phyloP scores from a whole-genome alignment of 441 rosid species.

The Cnidoscolus chayamansa region DNA sequence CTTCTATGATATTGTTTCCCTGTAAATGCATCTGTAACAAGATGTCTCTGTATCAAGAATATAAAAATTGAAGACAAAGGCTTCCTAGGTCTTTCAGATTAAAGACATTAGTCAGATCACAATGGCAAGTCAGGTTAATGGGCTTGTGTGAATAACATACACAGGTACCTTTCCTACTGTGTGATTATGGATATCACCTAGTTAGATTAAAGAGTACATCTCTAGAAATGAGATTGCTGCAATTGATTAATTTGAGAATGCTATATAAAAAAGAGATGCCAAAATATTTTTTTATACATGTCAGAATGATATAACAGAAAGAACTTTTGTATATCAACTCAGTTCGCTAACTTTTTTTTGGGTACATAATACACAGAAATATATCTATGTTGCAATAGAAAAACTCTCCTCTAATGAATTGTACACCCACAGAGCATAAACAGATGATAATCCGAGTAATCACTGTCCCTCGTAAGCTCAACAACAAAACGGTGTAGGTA shows the following conservation, averaged over 20 bases:
- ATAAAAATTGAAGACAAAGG: not conserved
- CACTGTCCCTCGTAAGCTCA: not conserved
- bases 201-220: not conserved
- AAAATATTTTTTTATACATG: too few species aligned
- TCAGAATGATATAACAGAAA: too few species aligned
- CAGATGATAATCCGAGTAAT: not conserved
- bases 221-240: not conserved
- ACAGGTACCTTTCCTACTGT: not conserved
- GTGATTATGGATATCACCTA: not conserved
- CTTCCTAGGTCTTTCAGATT: not conserved
- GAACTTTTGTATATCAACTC: too few species aligned
- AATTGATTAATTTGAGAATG: not conserved
- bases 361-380: too few species aligned
- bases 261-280: too few species aligned
- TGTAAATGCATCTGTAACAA: too few species aligned
- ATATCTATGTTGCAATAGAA: too few species aligned
- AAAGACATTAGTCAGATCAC: not conserved
- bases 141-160: not conserved
- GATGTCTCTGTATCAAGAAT: not conserved
- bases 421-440: not conserved
- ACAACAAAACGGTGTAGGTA: not conserved
- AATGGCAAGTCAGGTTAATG: not conserved
- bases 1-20: too few species aligned
- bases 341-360: too few species aligned
- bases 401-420: too few species aligned